Evolutionary conservation across 2,329 filamentous ascomycete genomes (phyloP).

Genomic region (Hypomyces perniciosus): DNA sequence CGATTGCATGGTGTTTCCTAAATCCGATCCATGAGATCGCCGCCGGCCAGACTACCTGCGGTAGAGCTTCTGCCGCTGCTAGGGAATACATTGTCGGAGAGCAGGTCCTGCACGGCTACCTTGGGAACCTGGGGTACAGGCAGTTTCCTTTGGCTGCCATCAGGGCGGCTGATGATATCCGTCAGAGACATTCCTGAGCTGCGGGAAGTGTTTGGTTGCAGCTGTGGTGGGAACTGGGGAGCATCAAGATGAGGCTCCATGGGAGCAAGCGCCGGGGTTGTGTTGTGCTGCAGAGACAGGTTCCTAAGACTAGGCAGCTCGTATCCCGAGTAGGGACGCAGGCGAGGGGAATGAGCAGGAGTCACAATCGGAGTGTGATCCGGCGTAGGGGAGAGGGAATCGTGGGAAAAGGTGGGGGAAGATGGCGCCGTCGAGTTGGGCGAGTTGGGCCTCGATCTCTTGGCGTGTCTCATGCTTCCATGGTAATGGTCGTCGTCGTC

Average conservation of each 20-base stretch:
- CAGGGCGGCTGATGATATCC: conserved; percentile 86
- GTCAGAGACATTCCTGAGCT: conserved; percentile 72
- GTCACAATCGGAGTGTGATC: conserved; percentile 98
- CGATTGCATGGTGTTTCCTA: conserved; percentile 25
- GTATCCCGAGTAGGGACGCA: conserved; percentile 70
- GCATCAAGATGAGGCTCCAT: conserved; percentile 51
- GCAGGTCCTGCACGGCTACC: conserved; percentile 77
- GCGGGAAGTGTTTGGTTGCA: conserved; percentile 45
- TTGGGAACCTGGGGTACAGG: conserved; percentile 89
- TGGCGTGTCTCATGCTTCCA: conserved; percentile 63
- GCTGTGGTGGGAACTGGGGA: conserved; percentile 39
- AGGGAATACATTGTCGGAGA: conserved; percentile 62
- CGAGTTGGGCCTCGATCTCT: conserved; percentile 87
- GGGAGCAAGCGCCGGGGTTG: conserved; percentile 51
- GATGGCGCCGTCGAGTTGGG: conserved; percentile 94
- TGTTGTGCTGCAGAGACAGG: conserved; percentile 47
- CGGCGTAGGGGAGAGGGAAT: conserved; percentile 89
- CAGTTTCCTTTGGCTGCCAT: conserved; percentile 83
- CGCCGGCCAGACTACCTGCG: conserved; percentile 69
- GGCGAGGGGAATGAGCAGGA: conserved; percentile 86
- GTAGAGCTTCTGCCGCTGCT: conserved; percentile 72
- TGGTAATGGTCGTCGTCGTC: conserved; percentile 72
- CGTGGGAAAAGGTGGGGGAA: conserved; percentile 92
- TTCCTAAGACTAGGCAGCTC: conserved; percentile 82
- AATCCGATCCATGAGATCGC: conserved; percentile 56